Evolutionary conservation across 176 grass and related monocot species (phyloP).

Genomic region (Ananas comosus): DNA sequence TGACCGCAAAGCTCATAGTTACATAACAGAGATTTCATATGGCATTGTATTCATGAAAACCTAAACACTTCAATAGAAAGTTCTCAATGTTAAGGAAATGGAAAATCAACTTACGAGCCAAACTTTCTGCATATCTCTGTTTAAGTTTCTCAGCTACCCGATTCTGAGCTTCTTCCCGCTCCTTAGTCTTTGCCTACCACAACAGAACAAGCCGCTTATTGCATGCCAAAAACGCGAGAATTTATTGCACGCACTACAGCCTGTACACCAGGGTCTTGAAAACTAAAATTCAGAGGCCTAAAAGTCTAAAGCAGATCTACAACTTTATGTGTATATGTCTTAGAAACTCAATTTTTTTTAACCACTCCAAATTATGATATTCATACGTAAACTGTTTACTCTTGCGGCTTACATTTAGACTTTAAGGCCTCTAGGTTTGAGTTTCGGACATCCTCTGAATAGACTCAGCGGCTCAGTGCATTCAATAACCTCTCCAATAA

Average conservation of each 20-base stretch:
- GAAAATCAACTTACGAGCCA: constrained; percentile 32
- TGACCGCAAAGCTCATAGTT: not conserved
- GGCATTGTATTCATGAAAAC: not conserved
- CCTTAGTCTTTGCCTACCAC: constrained; percentile 32
- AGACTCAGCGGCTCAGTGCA: no score
- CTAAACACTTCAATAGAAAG: not conserved
- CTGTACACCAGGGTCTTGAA: no score
- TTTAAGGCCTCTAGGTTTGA: no score
- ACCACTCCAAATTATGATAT: no score
- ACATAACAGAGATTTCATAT: not conserved
- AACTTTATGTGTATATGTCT: no score
- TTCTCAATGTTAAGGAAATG: not conserved
- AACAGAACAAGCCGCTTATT: constrained; percentile 7
- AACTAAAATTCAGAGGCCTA: no score
- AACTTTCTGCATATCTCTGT: constrained; percentile 30
- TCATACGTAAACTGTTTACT: no score
- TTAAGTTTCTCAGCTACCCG: constrained; percentile 36
- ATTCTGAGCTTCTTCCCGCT: constrained; percentile 30
- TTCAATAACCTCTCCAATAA: no score
- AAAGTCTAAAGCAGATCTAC: no score
- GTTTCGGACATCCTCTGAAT: no score
- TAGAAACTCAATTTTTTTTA: no score
- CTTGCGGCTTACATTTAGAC: no score
- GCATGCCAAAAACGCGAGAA: not conserved
- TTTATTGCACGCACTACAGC: not conserved